Evolutionary conservation across 768 basidiomycete genomes (phyloP).

Genomic region (Boletus subcaerulescens): DNA sequence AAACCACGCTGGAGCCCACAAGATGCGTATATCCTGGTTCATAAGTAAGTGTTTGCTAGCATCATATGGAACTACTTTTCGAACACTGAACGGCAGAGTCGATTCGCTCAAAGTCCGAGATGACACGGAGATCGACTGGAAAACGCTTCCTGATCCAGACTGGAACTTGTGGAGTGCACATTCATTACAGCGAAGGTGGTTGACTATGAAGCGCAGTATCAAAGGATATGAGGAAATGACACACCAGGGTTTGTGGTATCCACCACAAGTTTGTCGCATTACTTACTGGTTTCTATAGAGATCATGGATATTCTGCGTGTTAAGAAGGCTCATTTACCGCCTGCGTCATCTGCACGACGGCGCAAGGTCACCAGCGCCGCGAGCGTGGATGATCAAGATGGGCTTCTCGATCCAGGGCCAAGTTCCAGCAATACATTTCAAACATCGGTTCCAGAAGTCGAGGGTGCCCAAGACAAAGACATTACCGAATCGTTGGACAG

Average conservation of each 20-base stretch:
- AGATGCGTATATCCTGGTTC: slow-evolving; percentile 78
- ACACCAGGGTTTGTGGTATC: slow-evolving; percentile 54
- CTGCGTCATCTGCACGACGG: slow-evolving; percentile 36
- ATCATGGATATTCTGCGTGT: slow-evolving; percentile 77
- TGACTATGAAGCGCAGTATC: slow-evolving; percentile 72
- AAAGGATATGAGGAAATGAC: slow-evolving; percentile 81
- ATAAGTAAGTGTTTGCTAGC: slow-evolving; percentile 49
- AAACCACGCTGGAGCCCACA: slow-evolving; percentile 71
- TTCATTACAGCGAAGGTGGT: slow-evolving; percentile 73
- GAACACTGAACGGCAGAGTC: slow-evolving; percentile 43
- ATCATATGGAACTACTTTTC: background rate
- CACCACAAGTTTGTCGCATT: background rate
- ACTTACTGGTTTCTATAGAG: slow-evolving; percentile 41
- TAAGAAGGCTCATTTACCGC: slow-evolving; percentile 64
- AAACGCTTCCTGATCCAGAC: slow-evolving; percentile 62
- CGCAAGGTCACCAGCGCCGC: slow-evolving; percentile 54
- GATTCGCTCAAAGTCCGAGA: slow-evolving; percentile 71
- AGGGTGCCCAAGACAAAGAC: slow-evolving; percentile 13
- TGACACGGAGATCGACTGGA: slow-evolving; percentile 87
- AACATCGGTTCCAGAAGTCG: slow-evolving; percentile 19
- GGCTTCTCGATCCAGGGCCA: slow-evolving; percentile 20
- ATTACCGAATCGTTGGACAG: slow-evolving; percentile 17
- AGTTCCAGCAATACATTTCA: slow-evolving; percentile 24
- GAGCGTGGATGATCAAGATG: slow-evolving; percentile 42
- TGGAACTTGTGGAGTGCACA: slow-evolving; percentile 89